Percentiles rank a stretch among this genome's conserved stretches.
Conservation (phyloP, 148 eudicot genomes). For the Camellia lanceoleosa region DNA sequence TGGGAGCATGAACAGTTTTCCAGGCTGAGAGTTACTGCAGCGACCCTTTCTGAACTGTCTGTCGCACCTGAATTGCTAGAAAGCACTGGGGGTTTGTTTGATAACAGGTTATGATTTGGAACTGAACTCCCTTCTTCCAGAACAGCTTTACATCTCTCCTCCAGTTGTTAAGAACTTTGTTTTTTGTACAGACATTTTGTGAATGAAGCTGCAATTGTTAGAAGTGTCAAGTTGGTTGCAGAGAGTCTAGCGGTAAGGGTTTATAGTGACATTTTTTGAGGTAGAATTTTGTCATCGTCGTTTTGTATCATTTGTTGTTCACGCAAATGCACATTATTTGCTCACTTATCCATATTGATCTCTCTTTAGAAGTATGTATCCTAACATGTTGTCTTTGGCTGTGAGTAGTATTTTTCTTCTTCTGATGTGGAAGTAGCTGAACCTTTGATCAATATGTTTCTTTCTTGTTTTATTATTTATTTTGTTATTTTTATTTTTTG, state of each 20-base stretch:
- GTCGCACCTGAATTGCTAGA: slow-evolving; percentile 83
- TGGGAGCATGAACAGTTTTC: slow-evolving; percentile 99
- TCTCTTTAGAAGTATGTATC: not conserved
- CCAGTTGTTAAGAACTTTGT: slow-evolving; percentile 15
- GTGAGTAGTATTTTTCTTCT: not conserved
- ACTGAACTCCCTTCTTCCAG: not conserved
- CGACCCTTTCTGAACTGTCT: slow-evolving; percentile 78
- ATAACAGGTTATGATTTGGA: slow-evolving; percentile 59
- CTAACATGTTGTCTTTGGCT: not conserved
- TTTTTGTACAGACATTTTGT: slow-evolving; percentile 54
- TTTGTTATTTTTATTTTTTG: not conserved
- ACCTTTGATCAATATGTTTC: not conserved
- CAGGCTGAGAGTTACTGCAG: slow-evolving; percentile 90
- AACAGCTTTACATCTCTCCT: not conserved
- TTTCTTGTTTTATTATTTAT: not conserved
- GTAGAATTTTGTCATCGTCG: not conserved
- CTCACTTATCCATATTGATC: not conserved
- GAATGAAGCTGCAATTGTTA: slow-evolving; percentile 59
- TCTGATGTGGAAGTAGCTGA: not conserved
- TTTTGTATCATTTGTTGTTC: not conserved
- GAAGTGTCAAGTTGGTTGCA: slow-evolving; percentile 84
- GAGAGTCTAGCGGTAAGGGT: slow-evolving; percentile 90
- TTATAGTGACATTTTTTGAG: slow-evolving; percentile 4
- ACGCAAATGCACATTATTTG: not conserved
- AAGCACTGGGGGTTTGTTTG: slow-evolving; percentile 72